These are phyloP conservation scores for Mycena sp. DNA, from an alignment of 1,284 basidiomycete species.

Conservation along the genomic window DNA sequence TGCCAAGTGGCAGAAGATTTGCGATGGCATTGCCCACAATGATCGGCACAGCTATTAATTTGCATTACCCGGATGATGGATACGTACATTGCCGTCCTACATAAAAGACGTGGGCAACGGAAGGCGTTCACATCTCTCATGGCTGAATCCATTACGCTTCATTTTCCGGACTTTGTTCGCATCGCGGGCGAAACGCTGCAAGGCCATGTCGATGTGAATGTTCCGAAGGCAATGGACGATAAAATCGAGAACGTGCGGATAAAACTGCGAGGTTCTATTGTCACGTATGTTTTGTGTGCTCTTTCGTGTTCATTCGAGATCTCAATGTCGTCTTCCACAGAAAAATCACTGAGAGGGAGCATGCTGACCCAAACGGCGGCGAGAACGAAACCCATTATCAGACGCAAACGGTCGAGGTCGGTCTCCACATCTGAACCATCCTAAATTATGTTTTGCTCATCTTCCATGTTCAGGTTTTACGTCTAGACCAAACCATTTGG, in stretches of 20 bases:
- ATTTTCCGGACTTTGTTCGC: conserved; percentile 20
- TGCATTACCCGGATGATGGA: too few relatives aligned
- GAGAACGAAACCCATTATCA: conserved; percentile 2
- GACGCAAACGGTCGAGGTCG: background rate
- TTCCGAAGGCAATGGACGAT: conserved; percentile 12
- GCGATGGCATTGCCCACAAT: too few relatives aligned
- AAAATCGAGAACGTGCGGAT: conserved; percentile 22
- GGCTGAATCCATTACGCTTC: too few relatives aligned
- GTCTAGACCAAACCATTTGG: background rate
- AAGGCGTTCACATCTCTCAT: too few relatives aligned
- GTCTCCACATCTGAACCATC: background rate
- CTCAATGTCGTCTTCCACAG: background rate
- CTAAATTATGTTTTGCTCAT: background rate
- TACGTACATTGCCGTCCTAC: too few relatives aligned
- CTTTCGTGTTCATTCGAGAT: background rate
- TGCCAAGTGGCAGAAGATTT: too few relatives aligned
- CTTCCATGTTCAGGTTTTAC: conserved; percentile 4
- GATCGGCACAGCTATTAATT: too few relatives aligned
- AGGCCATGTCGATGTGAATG: conserved; percentile 22
- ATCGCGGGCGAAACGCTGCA: conserved; percentile 22
- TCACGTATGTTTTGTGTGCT: conserved; percentile 13
- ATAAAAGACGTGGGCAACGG: too few relatives aligned
- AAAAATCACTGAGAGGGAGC: background rate
- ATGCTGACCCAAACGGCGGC: background rate
- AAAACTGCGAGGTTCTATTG: conserved; percentile 21